Evolutionary conservation across 2,329 filamentous ascomycete species (phyloP), one percentile per base, ranked within the genome.

Genomic region (Amylocarpus encephaloides): DNA sequence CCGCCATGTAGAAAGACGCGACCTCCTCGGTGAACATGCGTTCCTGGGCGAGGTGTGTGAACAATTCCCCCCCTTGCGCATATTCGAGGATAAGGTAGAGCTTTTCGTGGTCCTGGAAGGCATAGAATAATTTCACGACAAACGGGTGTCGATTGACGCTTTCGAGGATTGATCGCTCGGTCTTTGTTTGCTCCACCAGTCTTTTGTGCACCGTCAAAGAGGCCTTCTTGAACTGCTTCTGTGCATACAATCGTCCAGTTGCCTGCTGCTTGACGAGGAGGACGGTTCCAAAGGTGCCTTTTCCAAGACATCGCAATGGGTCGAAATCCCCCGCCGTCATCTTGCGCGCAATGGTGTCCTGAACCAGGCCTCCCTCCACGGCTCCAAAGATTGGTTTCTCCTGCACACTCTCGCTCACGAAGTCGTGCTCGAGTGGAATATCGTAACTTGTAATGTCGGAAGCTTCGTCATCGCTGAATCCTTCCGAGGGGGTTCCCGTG

Each of bases 161-260:
- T 72, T 98, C 93, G 46, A 98, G 77, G 48, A 98, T 95, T 62
- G 85, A 84, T 44, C 93, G 86, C 72, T 98, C 93, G 2, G 92
- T 97, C 76, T 94, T 95, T 50, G 93, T 97, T 73, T 97, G 93
- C 71, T 97, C 91, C 45, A 98, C 82, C 30, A 97, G 79, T 67
- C 91, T 90, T 76, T 95, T 96, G 71, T 96, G 91, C 35, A 98
- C 88, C 1, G 91, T 89, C 46, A 98, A 74, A 7, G 90, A 95
- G 0, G 94, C 93, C 71, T 98, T 98, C 68, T 92, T 93, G 71
- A 98, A 93, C 70, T 97, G 92, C 74, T 98, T 98, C 73, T 98
- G 94, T 1, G 93, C 94, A 64, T 91, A 98, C 5, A 98, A 79
- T 39, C 88, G 84, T 38, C 93, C 93, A 1, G 91, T 96, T 29